Evolutionary conservation across 2,329 filamentous ascomycete species (phyloP), one percentile per base, ranked within the genome.

Genomic region (Tolypocladium endophyticum): DNA sequence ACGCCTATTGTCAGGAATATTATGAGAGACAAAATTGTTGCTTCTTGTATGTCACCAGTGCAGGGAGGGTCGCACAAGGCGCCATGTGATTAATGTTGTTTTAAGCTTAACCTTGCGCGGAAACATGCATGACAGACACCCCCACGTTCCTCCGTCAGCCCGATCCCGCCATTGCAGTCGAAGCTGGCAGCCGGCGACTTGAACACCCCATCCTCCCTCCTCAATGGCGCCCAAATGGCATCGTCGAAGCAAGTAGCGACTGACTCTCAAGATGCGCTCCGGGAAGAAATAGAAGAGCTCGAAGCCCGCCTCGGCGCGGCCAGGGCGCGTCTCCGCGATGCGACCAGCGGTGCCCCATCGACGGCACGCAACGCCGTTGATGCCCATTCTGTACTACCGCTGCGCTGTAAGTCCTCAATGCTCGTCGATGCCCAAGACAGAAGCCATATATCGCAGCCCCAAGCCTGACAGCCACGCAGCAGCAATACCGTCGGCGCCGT

Each of bases 211-310:
- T 54, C 50, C 20, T n/a, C 25, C 45, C 18, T 14, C 30, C 50
- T 36, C 50, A 12, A 54, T 54, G 50, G 50, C 50, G 30, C 43
- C 30, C 60, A 47, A 56, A 64, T 64, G 62, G 62, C 33, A 73
- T 73, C 71, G 65, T 63, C 67, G 28, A 58, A 62, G 41, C 59
- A 63, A 16, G 41, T 62, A 35, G 35, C 53, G 58, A 61, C 60
- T 9, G 64, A 64, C 36, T 62, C 70, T 38, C 65, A 69, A 3
- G 64, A 64, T 16, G 69, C 75, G 35, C 64, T 74, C n/a, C 72
- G 78, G 61, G 69, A 80, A 70, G 85, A 89, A 70, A 84, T 89
- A 62, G 73, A 74, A 9, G 77, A 81, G 25, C 75, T 89, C 14
- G 84, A 89, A 69, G 69, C 70, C 41, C 77, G 76, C 55, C 76